Evolutionary conservation across 2,329 filamentous ascomycete genomes (phyloP), one percentile per base, ranked within the genome.

Genomic region (Sporothrix brasiliensis): DNA sequence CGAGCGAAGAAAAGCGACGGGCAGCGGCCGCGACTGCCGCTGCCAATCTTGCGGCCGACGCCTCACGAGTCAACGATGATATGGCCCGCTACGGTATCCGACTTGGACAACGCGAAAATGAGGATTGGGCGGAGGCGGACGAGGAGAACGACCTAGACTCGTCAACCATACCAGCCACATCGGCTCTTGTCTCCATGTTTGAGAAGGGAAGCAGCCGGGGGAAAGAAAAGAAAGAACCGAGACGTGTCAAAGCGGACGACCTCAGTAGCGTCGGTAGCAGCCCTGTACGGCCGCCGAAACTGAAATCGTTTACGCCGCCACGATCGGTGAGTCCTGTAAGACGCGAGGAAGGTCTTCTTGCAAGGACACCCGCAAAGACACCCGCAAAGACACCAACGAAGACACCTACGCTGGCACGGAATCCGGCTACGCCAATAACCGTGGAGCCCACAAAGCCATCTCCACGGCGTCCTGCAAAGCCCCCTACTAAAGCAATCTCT

Each of bases 101-200:
- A 2, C 47, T 39, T 14, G 47, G 63, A 53, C 50, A 24, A 19
- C 24, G 39, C 19, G 19, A 41, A 27, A 34, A 44, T 50, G 39
- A 24, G 14, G 47, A 34, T 3, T 34, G 34, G 34, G 34, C 34
- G 34, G 34, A 21, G 16, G n/a, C 24, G 5, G 19, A 53, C 27
- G 27, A 21, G 14, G 24, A 56, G 24, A 49, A 7, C 14, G 41
- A 58, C 2, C 50, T 70, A 50, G 87, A 91, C 76, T 85, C 86
- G 11, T 84, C 82, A 1, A 81, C 87, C 6, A 89, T 91, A 66
- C 81, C 86, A 30, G 84, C 90, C 0, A 89, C 90, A 0, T 87
- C 83, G 3, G 86, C 88, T 4, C 81, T 92, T 24, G 89, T 92
- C 69, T 86, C 86, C 52, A 84, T 92, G 80, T 92, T 92, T 74